Evolutionary conservation across 2,329 filamentous ascomycete genomes (phyloP), one percentile per base, ranked within the genome.

Genomic region (Fusarium keratoplasticum): DNA sequence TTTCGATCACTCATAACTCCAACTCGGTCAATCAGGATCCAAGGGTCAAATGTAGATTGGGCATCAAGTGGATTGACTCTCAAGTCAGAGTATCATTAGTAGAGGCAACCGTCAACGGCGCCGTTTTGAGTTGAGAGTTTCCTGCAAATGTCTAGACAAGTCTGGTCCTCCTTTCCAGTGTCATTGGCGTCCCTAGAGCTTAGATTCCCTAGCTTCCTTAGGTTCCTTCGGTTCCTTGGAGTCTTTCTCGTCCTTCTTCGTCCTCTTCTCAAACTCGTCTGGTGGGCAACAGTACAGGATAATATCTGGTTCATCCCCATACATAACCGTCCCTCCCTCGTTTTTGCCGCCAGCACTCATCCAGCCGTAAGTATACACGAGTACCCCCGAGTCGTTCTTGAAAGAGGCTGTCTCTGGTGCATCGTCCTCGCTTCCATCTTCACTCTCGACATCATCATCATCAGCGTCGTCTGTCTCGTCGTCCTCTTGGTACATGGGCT

Each of bases 231-330:
- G 6, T 9, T 44, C 40, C 40, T 27, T 27, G 2, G 42, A 25
- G 14, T 29, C 25, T n/a, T n/a, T 6, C 6, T 11, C 25, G 4
- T 29, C 5, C 44, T 44, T 25, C 6, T 11, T 11, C 5, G 10
- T 31, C 25, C 5, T 47, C 14, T 25, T 47, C 35, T 38, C 20
- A 27, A 35, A 58, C 54, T 29, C 22, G 11, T 60, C 52, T 0
- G 58, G 64, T 2, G 10, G 29, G 5, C 64, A 68, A 10, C 64
- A 70, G 44, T 70, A 70, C 31, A 70, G 2, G 25, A 68, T 11
- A 10, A 70, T 61, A 7, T 70, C 35, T 1, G 68, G 68, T 6
- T 64, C 6, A 6, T 52, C 20, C 14, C 27, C 42, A 13, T 64
- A 64, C 4, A 35, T 61, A 6, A 59, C 10, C 22, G 25, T 50